These are phyloP conservation scores for Trypanosoma lewisi DNA, from an alignment of 208 protist species.

Conservation along the genomic window DNA sequence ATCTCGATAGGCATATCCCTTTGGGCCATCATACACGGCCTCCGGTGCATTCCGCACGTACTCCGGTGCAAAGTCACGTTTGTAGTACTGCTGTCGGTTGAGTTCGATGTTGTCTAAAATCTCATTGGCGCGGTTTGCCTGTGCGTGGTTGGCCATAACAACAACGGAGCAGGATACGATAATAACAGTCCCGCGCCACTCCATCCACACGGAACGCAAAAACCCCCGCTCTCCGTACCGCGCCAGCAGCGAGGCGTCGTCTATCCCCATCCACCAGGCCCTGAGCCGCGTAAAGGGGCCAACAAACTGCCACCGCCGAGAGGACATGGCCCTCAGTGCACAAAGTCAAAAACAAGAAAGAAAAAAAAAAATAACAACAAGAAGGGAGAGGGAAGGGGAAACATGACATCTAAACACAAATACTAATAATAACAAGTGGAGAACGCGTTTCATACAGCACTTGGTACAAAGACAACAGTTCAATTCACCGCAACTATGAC, in stretches of 20 bases:
- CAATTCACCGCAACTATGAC: too few relatives aligned
- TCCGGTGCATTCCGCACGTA: constrained; percentile 56
- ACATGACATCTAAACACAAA: constrained; percentile 10
- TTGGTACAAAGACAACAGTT: too few relatives aligned
- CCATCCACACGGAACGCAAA: constrained; percentile 65
- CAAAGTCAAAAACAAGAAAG: neutral
- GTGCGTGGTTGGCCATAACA: constrained; percentile 44
- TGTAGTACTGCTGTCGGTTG: constrained; percentile 76
- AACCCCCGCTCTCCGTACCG: constrained; percentile 67
- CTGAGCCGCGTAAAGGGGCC: constrained; percentile 54
- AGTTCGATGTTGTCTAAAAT: constrained; percentile 88
- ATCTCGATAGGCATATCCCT: constrained; percentile 62
- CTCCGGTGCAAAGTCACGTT: constrained; percentile 65
- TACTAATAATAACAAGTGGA: neutral
- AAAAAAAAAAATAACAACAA: constrained; percentile 15
- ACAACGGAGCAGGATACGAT: constrained; percentile 36
- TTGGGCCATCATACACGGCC: constrained; percentile 71
- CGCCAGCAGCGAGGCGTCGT: constrained; percentile 55
- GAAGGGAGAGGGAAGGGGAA: neutral
- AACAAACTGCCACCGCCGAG: constrained; percentile 27
- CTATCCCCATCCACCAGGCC: constrained; percentile 80
- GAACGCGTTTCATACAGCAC: neutral
- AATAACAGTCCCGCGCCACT: constrained; percentile 66
- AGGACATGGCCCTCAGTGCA: neutral
- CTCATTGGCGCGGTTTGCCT: constrained; percentile 63